Percentiles rank a stretch among this genome's conserved stretches.
These are phyloP conservation scores for Hanseniaspora gamundiae DNA, from an alignment of 1,139 yeast species.

Conservation along the genomic window DNA sequence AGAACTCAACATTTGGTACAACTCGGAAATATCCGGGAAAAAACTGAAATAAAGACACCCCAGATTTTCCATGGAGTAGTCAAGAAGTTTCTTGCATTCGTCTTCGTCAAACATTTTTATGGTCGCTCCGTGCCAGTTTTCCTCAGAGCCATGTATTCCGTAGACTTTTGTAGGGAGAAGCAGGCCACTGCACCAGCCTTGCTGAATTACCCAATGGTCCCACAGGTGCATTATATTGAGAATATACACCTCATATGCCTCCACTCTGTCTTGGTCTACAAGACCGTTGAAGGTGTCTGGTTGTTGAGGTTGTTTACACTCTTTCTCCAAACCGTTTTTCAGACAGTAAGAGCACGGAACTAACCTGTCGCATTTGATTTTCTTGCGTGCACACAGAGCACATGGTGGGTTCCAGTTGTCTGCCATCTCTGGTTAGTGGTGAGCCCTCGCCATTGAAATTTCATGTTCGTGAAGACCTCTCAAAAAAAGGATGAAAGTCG, in stretches of 20 bases:
- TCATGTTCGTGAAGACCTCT: too few species aligned
- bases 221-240: slow-evolving; percentile 21
- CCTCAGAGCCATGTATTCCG: not conserved
- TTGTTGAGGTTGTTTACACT: slow-evolving; percentile 11
- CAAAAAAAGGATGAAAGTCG: too few species aligned
- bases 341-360: slow-evolving; percentile 24
- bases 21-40: slow-evolving; percentile 21
- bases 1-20: slow-evolving; percentile 16
- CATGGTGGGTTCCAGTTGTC: not conserved
- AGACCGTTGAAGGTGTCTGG: not conserved
- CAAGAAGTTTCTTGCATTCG: not conserved
- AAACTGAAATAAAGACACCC: slow-evolving; percentile 23
- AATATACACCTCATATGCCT: slow-evolving; percentile 9
- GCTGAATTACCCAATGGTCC: slow-evolving; percentile 19
- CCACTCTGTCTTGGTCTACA: too few species aligned
- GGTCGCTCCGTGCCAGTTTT: not conserved
- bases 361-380: slow-evolving; percentile 24
- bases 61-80: slow-evolving; percentile 17
- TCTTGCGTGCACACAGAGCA: slow-evolving; percentile 5
- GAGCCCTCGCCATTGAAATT: too few species aligned
- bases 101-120: slow-evolving; percentile 17
- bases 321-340: slow-evolving; percentile 18
- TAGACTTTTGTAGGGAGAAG: slow-evolving; percentile 4
- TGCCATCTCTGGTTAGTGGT: too few species aligned
- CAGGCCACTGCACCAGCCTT: slow-evolving; percentile 15